phyloP scores from a whole-genome alignment of 805 yeast genomes.

The Blastobotrys terrestris region DNA sequence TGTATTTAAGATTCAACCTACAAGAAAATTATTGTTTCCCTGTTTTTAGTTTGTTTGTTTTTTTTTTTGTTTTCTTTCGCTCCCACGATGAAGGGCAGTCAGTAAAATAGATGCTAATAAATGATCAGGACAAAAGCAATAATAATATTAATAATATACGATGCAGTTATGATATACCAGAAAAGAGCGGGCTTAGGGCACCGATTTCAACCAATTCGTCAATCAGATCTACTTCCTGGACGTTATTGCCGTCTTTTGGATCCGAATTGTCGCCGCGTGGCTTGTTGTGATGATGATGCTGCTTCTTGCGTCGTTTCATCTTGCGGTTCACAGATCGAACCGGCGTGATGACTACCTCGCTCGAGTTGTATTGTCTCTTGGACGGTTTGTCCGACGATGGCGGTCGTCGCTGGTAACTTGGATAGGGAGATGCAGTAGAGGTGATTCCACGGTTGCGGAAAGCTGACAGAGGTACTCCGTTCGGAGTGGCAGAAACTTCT shows the following conservation, averaged over 20 bases:
- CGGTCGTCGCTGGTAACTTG: constrained; percentile 20
- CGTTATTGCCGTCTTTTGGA: constrained; percentile 8
- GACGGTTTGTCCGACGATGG: constrained; percentile 12
- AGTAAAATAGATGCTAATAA: background rate
- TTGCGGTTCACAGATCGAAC: constrained; percentile 17
- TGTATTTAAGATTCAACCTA: background rate
- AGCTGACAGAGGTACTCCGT: constrained; percentile 74
- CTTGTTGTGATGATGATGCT: constrained; percentile 7
- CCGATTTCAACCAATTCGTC: constrained; percentile 33
- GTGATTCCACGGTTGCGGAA: constrained; percentile 71
- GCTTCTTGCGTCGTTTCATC: constrained; percentile 15
- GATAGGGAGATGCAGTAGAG: constrained; percentile 9
- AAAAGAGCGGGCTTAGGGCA: constrained; percentile 31
- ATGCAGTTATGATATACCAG: constrained; percentile 15
- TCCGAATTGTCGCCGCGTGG: constrained; percentile 9
- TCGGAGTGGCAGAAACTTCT: constrained; percentile 26
- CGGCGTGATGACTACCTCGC: constrained; percentile 28
- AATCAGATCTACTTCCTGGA: constrained; percentile 24
- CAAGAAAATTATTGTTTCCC: too few relatives aligned
- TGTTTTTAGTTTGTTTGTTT: too few relatives aligned
- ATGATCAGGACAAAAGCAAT: background rate
- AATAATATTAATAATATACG: constrained; percentile 2
- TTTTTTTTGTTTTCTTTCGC: background rate
- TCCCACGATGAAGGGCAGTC: background rate
- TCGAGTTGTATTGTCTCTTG: constrained; percentile 9